Evolutionary conservation across 2,329 filamentous ascomycete species (phyloP).

Genomic region (Alternaria arbusti): DNA sequence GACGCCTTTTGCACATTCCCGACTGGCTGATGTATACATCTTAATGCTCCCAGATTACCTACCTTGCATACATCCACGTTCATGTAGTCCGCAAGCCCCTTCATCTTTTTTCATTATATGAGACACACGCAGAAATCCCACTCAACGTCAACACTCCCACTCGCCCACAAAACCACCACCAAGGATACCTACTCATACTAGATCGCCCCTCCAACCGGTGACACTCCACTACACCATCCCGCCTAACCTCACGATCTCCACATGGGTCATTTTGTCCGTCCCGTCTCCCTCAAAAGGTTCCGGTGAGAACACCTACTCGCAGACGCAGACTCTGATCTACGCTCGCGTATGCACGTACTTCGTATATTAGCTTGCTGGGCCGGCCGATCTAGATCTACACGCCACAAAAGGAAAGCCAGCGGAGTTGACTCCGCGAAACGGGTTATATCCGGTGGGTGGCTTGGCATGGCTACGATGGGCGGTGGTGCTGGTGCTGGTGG

Average conservation of each 20-base stretch:
- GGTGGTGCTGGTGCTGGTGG: background rate
- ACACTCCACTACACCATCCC: background rate
- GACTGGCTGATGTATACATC: background rate
- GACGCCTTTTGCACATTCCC: background rate
- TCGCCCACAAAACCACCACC: background rate
- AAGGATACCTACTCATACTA: background rate
- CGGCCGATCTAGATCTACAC: background rate
- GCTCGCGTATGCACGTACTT: background rate
- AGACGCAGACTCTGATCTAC: background rate
- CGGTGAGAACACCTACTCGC: background rate
- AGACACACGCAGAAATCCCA: background rate
- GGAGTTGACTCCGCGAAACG: background rate
- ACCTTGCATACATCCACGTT: accelerated
- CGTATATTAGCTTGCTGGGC: background rate
- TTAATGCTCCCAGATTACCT: background rate
- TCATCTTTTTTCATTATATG: background rate
- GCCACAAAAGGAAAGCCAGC: background rate
- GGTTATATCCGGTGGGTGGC: background rate
- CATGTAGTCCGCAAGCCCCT: background rate
- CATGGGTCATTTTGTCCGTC: background rate
- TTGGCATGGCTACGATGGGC: background rate
- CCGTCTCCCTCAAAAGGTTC: background rate
- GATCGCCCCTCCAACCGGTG: background rate
- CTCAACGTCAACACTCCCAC: background rate
- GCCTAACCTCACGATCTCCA: background rate